Base-by-base conservation (phyloP, 352 stramenopile species). In the Phytophthora cactorum region DNA sequence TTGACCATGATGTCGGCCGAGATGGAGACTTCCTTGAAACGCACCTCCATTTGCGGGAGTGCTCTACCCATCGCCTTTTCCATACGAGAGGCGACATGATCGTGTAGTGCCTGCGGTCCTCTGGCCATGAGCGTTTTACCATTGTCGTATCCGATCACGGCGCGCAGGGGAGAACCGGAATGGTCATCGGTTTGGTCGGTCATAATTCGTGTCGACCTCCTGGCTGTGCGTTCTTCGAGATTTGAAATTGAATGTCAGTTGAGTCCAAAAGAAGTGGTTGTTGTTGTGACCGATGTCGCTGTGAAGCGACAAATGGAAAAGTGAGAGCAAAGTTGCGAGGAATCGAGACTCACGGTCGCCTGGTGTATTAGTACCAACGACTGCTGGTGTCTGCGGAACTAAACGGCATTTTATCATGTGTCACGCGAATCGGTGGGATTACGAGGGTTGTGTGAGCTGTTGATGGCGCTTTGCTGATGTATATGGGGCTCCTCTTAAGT, bases 1-100 rank as follows among this genome's bases (percentile, higher is more conserved):
- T 67, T 63, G 54, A 76, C 60, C 6, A 44, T 27, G 41, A 80
- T 68, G 36, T 76, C 56, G 15, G 67, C 60, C 10, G 73, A 66
- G 25, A 80, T 66, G 27, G 68, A 75, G 12, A 81, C 45, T 22
- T 68, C 38, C 22, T 73, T 71, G 52, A 78, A 79, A 14, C 78
- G 75, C 11, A 87, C 63, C 27, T 87, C 75, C 67, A 84, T 77
- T 52, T 84, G 76, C 4, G 79, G 76, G 4, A 84, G 56, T 12
- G 43, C 8, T 22, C 43, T 47, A 4, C 76, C 73, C 6, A 82
- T 27, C 3, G 74, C 67, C 12, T 45, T 64, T 49, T 81, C 68
- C 46, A 82, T 47, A 4, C 45, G 51, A 0, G 44, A 66, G 0
- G 74, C 58, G 6, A 79, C 57, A 55, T 85, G 71, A 11, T 68